Conservation (phyloP, 768 basidiomycete species). For the Suillus paluster region DNA sequence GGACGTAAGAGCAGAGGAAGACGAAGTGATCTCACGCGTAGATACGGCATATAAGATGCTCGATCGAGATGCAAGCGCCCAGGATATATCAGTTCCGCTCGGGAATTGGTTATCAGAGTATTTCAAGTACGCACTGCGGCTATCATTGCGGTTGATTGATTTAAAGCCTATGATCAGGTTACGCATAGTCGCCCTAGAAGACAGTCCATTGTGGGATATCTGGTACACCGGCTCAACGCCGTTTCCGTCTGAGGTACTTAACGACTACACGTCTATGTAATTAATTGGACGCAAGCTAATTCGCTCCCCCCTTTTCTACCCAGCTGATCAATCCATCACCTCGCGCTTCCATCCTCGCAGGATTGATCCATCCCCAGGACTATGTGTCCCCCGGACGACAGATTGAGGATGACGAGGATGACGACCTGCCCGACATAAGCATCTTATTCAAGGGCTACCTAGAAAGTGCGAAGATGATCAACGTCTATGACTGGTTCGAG, state of each 20-base stretch:
- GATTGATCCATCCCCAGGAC: constrained; percentile 61
- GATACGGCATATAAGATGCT: constrained; percentile 18
- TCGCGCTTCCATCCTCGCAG: constrained; percentile 62
- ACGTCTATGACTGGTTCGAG: constrained; percentile 89
- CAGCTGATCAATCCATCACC: constrained; percentile 75
- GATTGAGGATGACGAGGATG: constrained; percentile 16
- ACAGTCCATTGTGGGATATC: constrained; percentile 62
- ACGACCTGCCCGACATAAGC: constrained; percentile 69
- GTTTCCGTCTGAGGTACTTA: constrained; percentile 66
- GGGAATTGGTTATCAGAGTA: constrained; percentile 56
- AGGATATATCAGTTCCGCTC: constrained; percentile 32
- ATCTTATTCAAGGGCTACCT: constrained; percentile 79
- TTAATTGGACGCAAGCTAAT: constrained; percentile 7
- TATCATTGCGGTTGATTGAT: not conserved
- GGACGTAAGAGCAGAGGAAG: constrained; percentile 39
- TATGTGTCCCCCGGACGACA: constrained; percentile 33
- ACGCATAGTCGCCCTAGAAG: constrained; percentile 51
- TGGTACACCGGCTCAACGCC: constrained; percentile 73
- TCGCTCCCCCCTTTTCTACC: not conserved
- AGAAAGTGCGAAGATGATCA: constrained; percentile 82
- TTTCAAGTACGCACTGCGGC: constrained; percentile 45
- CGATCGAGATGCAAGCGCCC: constrained; percentile 23
- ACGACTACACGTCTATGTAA: constrained; percentile 12
- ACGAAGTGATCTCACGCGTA: constrained; percentile 32
- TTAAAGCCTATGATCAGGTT: constrained; percentile 36